These are phyloP conservation scores for Plasmodium gallinaceum DNA, from an alignment of 169 alveolate species.

Conservation along the genomic window DNA sequence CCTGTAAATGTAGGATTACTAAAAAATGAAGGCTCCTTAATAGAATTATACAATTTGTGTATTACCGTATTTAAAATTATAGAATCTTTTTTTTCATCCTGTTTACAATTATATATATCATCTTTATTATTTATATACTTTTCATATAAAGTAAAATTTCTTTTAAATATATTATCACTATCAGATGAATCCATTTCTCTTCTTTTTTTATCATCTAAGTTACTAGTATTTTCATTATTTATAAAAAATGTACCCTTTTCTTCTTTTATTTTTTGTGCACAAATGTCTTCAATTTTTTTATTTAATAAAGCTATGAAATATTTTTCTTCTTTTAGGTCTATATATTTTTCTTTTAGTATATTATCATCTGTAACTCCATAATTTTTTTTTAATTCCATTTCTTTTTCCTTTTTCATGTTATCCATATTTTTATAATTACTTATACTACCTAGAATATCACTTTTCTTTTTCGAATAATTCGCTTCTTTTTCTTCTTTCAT, in stretches of 20 bases:
- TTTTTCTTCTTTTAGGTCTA: background rate
- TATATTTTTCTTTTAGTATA: background rate
- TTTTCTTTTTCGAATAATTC: background rate
- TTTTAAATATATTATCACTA: background rate
- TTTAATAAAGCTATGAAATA: conserved; percentile 11
- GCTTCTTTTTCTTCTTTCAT: background rate
- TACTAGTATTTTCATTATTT: background rate
- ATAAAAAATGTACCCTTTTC: background rate
- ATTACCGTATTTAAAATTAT: background rate
- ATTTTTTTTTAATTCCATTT: background rate
- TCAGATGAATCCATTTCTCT: background rate
- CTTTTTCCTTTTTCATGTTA: background rate
- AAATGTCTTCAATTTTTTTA: conserved; percentile 1
- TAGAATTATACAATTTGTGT: conserved; percentile 10
- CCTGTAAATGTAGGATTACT: background rate
- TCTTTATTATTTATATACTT: conserved; percentile 10
- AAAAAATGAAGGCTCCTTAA: conserved; percentile 27
- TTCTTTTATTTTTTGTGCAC: background rate
- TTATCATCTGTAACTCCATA: background rate
- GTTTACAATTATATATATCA: background rate
- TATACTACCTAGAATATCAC: background rate
- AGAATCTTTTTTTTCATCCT: background rate
- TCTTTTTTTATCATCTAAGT: background rate
- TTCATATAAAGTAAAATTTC: background rate
- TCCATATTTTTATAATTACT: background rate